Evolutionary conservation across 495 filamentous ascomycete species (phyloP), one percentile per base, ranked within the genome.

Genomic region (Trichoderma asperelloides): DNA sequence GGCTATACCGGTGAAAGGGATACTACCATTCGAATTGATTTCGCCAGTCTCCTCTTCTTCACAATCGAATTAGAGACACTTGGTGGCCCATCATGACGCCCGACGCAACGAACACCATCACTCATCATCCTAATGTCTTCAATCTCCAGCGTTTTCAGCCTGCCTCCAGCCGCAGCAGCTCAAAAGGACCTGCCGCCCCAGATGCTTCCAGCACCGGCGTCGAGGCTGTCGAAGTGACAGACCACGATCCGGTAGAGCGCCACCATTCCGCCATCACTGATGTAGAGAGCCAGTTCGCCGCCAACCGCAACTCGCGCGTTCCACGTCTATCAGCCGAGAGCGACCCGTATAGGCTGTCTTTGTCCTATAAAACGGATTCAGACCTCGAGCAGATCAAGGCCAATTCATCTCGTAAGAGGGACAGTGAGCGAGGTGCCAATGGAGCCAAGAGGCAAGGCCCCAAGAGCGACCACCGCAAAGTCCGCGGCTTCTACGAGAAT

Each of bases 321-420:
- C 72, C 75, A 0, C 68, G 74, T 1, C 67, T 89, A 75, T 87
- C 82, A 40, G 67, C 64, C 21, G 74, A 91, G 75, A 89, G 82
- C 41, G 95, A 98, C 73, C 95, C 95, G 0, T 93, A 90, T 75
- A 85, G 86, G 67, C 87, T 98, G 2, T 89, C 91, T 3, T 86
- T 86, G 6, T 87, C 85, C 51, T 83, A 94, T 68, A 98, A 97
- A 78, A 83, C 90, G 43, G 78, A 87, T 16, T 84, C 83, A 21
- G 91, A 98, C 75, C 87, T 98, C 68, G 84, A 86, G 25, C 80
- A 84, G 66, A 94, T 98, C 69, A 86, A 86, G 68, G 91, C 91
- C 60, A 96, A 94, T 73, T 92, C 86, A 25, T 88, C 89, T 6
- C 86, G 89, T 63, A 96, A 95, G 77, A 87, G 91, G 33, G 84